These are phyloP conservation scores for Yamadazyma siamensis DNA, from an alignment of 1,139 yeast genomes.

Conservation along the genomic window DNA sequence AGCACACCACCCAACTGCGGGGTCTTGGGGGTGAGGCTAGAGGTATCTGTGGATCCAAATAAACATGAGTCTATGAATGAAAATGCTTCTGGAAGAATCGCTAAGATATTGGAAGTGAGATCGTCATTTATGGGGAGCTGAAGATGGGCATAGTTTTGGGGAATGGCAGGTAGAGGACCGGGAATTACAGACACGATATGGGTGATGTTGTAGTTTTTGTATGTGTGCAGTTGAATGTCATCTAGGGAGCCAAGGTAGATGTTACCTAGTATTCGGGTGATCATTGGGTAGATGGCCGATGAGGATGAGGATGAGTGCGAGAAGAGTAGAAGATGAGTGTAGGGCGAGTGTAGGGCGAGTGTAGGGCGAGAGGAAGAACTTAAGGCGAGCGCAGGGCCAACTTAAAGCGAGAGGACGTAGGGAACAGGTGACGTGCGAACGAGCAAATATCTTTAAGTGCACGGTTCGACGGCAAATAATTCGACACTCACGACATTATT, in stretches of 20 bases:
- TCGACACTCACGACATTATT: no score
- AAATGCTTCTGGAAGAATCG: slow-evolving; percentile 57
- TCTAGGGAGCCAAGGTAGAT: slow-evolving; percentile 59
- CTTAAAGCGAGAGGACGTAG: background rate
- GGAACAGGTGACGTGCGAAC: background rate
- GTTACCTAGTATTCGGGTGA: slow-evolving; percentile 59
- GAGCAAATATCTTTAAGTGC: no score
- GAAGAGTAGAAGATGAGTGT: background rate
- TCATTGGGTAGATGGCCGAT: slow-evolving; percentile 10
- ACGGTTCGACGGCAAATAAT: no score
- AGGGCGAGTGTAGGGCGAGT: no score
- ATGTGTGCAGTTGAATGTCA: slow-evolving; percentile 46
- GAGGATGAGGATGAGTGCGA: background rate
- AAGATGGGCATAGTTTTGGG: slow-evolving; percentile 28
- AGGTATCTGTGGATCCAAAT: slow-evolving; percentile 16
- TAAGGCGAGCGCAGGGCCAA: background rate
- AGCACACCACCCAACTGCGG: slow-evolving; percentile 47
- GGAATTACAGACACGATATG: slow-evolving; percentile 68
- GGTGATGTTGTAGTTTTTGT: slow-evolving; percentile 50
- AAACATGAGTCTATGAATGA: slow-evolving; percentile 66
- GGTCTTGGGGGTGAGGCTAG: slow-evolving; percentile 13
- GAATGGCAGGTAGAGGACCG: slow-evolving; percentile 56
- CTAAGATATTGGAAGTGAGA: slow-evolving; percentile 57
- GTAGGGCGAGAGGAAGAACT: background rate
- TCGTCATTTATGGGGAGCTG: slow-evolving; percentile 74